Evolutionary conservation across 257 asterid species (phyloP), one percentile per base, ranked within the genome.

Genomic region (Asclepias syriaca): DNA sequence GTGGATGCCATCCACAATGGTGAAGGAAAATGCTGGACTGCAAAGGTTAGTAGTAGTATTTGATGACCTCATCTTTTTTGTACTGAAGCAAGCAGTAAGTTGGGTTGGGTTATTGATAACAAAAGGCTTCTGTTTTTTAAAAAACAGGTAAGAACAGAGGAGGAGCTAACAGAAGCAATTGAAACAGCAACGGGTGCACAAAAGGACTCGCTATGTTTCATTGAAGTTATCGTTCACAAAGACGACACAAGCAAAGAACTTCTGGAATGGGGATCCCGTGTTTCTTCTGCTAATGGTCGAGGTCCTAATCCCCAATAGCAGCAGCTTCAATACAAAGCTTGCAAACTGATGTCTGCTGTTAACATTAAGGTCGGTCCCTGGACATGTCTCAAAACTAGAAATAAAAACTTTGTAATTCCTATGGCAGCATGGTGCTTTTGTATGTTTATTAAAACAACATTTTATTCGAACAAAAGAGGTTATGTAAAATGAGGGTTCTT

Each of bases 1-100:
- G 83, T 79, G 72, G 49, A 75, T 72, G 83, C 83, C 8, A 79
- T 79, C 74, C 80, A 79, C 19, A 79, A 79, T 72, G 83, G 80
- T 6, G 80, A 79, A 75, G 83, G 83, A 79, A 79, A 79, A 61
- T 79, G 83, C 46, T 79, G 83, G 83, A 79, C 83, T 15, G 69
- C 75, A n/a, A 79, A 75, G 83, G 83, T 75, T 58, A 71, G 83
- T 65, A 48, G 70, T 66, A 29, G 34, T 29, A 29, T 2, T 29
- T 29, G 34, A 34, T 29, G 34, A 34, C 39, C 39, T 34, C 34
- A 34, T 34, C 2, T 2, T 34, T 34, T 34, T 34, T 43, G 11
- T 43, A 43, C 48, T 8, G 48, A 43, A 43, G 11, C 2, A 43
- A 29, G 34, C 34, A 29, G 27, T 0, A 24, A 29, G 34, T 29